Percentiles rank a stretch among this genome's conserved stretches.
Evolutionary conservation across 495 filamentous ascomycete species (phyloP).

Genomic region (Annulohypoxylon stygium): DNA sequence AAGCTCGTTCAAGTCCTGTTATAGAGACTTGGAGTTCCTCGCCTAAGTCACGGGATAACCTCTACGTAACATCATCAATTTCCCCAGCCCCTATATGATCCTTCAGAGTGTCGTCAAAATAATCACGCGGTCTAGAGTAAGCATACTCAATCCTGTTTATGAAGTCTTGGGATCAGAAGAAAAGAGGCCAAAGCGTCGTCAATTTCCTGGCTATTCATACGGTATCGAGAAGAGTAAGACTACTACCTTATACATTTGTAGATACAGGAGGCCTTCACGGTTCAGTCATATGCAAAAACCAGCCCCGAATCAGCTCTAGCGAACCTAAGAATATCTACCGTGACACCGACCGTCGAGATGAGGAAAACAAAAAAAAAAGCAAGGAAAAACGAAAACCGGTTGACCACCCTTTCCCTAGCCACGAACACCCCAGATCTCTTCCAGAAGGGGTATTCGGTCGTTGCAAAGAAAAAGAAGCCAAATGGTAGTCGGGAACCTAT

Average conservation of each 20-base stretch:
- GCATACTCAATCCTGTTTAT: not conserved
- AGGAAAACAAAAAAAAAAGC: slow-evolving; percentile 1
- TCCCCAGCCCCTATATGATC: not conserved
- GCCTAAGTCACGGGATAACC: not conserved
- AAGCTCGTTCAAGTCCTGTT: not conserved
- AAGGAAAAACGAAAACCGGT: slow-evolving; percentile 20
- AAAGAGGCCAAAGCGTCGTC: slow-evolving; percentile 35
- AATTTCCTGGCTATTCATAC: slow-evolving; percentile 42
- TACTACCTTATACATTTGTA: slow-evolving; percentile 44
- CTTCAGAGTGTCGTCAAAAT: not conserved
- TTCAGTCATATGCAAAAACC: slow-evolving; percentile 38
- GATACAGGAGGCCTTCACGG: slow-evolving; percentile 31
- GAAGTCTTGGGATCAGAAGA: not conserved
- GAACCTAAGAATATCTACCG: slow-evolving; percentile 26
- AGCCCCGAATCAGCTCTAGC: slow-evolving; percentile 31
- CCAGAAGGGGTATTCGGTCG: slow-evolving; percentile 34
- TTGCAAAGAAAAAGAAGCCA: slow-evolving; percentile 22
- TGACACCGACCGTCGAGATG: slow-evolving; percentile 32
- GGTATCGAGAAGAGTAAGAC: slow-evolving; percentile 35
- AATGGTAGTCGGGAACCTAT: slow-evolving; percentile 33
- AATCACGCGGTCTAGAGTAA: not conserved
- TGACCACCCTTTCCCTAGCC: slow-evolving; percentile 31
- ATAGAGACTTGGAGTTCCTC: slow-evolving; percentile 8
- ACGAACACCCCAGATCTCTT: slow-evolving; percentile 32
- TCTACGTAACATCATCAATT: not conserved